Percentiles rank a stretch among this genome's conserved stretches.
phyloP scores from a whole-genome alignment of 768 basidiomycete genomes.

The Flagelloscypha sp. region DNA sequence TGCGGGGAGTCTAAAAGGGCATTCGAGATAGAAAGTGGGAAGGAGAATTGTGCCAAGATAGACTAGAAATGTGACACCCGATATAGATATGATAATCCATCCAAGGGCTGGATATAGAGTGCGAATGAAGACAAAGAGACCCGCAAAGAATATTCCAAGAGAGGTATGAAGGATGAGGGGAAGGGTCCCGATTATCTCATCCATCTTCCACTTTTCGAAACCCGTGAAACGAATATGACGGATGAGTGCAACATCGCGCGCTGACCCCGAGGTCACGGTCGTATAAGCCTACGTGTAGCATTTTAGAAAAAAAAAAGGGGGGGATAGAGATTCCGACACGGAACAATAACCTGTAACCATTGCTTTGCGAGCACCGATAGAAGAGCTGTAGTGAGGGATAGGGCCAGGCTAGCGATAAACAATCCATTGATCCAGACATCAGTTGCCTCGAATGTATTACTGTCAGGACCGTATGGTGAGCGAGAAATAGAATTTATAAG shows the following conservation, averaged over 20 bases:
- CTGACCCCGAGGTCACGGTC: constrained; percentile 1
- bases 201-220: constrained; percentile 2
- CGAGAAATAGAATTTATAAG: too few species aligned
- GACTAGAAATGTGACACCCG: not conserved
- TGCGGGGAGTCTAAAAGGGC: too few species aligned
- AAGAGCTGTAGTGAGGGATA: constrained; percentile 9
- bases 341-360: too few species aligned
- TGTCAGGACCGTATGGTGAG: too few species aligned
- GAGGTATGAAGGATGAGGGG: constrained; percentile 6
- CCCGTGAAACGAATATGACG: constrained; percentile 5
- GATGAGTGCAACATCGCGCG: constrained; percentile 1
- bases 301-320: too few species aligned
- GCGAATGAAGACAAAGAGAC: constrained; percentile 1
- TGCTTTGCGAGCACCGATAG: constrained; percentile 7
- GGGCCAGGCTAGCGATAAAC: constrained; percentile 1
- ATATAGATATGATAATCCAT: not conserved
- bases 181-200: constrained; percentile 2
- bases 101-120: constrained; percentile 1
- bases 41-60: constrained; percentile 2
- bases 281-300: constrained; percentile 3
- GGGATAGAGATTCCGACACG: too few species aligned
- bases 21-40: constrained; percentile 3
- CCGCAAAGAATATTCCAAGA: constrained; percentile 5
- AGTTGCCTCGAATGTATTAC: too few species aligned
- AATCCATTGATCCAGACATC: constrained; percentile 6